Evolutionary conservation across 371 early-diverging fungal genomes (phyloP), one percentile per base, ranked within the genome.

Genomic region (Mortierella sp.): DNA sequence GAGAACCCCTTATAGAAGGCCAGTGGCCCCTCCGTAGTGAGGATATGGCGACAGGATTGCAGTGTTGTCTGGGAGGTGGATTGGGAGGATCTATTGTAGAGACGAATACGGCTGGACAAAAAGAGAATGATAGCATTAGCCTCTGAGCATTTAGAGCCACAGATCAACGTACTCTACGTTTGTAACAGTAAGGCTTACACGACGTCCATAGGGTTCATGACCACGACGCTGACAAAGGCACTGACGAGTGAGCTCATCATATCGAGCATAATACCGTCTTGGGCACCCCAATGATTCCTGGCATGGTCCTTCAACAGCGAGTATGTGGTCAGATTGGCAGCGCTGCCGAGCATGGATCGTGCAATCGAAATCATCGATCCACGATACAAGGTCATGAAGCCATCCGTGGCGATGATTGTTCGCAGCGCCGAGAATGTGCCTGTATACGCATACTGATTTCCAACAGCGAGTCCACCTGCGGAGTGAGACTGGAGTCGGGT

Each of bases 141-240:
- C 15, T 24, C 7, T n/a, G n/a, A n/a, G n/a, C n/a, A n/a, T n/a
- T n/a, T n/a, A n/a, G n/a, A n/a, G n/a, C n/a, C n/a, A n/a, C n/a
- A n/a, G n/a, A n/a, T n/a, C n/a, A n/a, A n/a, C n/a, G n/a, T n/a
- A n/a, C n/a, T n/a, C n/a, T n/a, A n/a, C n/a, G n/a, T n/a, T n/a
- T n/a, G n/a, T n/a, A n/a, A n/a, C 50, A 14, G 21, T 15, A n/a
- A 44, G 9, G 68, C 80, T 72, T 80, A 80, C 59, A 87, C 85
- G 31, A 90, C 89, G 64, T 91, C 91, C 63, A 91, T 84, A 17
- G 91, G 91, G 68, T 90, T 90, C 91, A 91, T 91, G 48, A 82
- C 83, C 11, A 87, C 80, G 46, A 79, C 82, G 50, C 69, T 68
- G 46, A 86, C 81, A 43, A 72, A 60, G 2, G 86, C 89, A 39